These are phyloP conservation scores for Brassica incana DNA, from an alignment of 345 rosid species.

Conservation along the genomic window DNA sequence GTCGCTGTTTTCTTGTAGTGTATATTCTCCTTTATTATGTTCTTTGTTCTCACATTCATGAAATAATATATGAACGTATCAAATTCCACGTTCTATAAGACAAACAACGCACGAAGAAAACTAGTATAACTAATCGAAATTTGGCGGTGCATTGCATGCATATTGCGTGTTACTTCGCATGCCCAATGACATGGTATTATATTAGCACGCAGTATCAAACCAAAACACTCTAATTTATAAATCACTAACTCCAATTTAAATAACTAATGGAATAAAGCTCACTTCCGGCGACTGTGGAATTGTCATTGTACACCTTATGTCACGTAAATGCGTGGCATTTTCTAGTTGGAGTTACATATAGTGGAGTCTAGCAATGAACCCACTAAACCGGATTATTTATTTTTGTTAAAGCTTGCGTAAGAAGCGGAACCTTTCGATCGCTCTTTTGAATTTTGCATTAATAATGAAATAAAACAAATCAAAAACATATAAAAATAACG, in stretches of 20 bases:
- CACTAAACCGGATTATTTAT: slow-evolving; percentile 26
- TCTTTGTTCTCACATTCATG: background rate
- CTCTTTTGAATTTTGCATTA: background rate
- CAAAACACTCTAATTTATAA: background rate
- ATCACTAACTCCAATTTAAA: background rate
- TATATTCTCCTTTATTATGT: background rate
- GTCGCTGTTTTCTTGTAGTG: too few species aligned
- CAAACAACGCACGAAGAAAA: background rate
- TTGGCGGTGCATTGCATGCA: slow-evolving; percentile 1
- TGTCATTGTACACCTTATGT: background rate
- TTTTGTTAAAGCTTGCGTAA: background rate
- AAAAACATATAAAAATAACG: background rate
- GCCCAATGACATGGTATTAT: background rate
- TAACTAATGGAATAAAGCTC: background rate
- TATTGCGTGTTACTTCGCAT: slow-evolving; percentile 7
- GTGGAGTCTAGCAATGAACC: slow-evolving; percentile 29
- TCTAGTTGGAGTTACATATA: background rate
- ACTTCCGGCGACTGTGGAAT: background rate
- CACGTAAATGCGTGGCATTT: slow-evolving; percentile 12
- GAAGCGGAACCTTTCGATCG: slow-evolving; percentile 10
- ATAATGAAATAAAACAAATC: background rate
- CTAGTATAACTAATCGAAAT: background rate
- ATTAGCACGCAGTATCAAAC: background rate
- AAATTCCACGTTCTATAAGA: background rate
- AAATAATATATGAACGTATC: slow-evolving; percentile 5